Evolutionary conservation across 345 rosid species (phyloP).

Genomic region (Camelina neglecta): DNA sequence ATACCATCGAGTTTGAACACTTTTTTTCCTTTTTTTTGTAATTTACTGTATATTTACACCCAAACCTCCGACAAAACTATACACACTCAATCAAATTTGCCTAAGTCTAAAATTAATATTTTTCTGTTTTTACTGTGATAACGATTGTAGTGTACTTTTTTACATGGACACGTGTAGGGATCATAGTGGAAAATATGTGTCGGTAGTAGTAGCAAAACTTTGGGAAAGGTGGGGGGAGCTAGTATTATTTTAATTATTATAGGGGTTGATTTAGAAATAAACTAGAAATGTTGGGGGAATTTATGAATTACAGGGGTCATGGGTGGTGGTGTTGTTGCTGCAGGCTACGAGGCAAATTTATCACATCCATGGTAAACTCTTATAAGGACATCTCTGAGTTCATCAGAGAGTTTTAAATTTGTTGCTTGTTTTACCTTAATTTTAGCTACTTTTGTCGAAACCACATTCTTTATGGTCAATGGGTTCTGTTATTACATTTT

Average conservation of each 20-base stretch:
- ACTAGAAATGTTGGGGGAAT: background rate
- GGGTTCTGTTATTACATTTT: conserved; percentile 4
- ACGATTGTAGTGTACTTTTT: conserved; percentile 3
- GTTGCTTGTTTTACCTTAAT: conserved; percentile 9
- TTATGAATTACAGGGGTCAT: conserved; percentile 18
- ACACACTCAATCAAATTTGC: background rate
- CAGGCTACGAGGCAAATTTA: conserved; percentile 22
- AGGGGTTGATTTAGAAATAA: background rate
- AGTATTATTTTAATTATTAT: background rate
- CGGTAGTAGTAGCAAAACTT: conserved; percentile 36
- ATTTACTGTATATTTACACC: conserved; percentile 5
- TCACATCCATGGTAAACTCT: conserved; percentile 1
- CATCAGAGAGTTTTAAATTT: conserved; percentile 3
- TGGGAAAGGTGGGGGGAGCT: background rate
- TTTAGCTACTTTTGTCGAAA: conserved; percentile 6
- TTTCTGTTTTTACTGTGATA: conserved; percentile 2
- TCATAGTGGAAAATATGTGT: conserved; percentile 33
- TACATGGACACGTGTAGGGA: conserved; percentile 35
- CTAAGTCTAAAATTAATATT: background rate
- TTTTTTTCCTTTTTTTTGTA: background rate
- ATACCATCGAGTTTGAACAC: background rate
- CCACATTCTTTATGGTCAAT: background rate
- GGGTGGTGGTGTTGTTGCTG: conserved; percentile 3
- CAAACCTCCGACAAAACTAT: background rate
- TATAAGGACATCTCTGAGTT: conserved; percentile 17